Base-by-base conservation (phyloP, 495 filamentous ascomycete species). In the Daldinia vernicosa region DNA sequence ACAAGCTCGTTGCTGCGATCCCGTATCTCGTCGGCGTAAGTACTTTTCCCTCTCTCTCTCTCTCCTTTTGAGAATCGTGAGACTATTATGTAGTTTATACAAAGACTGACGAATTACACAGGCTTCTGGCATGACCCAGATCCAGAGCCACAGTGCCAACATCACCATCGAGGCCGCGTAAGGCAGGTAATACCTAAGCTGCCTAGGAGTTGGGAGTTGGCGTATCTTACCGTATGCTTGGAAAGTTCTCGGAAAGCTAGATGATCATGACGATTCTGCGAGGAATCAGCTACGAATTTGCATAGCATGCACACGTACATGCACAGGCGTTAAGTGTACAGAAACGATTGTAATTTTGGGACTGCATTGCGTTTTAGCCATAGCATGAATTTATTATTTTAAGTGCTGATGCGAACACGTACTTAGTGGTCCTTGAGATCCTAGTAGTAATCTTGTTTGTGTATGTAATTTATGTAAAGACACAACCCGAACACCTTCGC, bases 1-100 rank as follows among this genome's bases (percentile, higher is more conserved):
- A 85, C 72, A 75, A 85, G 11, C 77, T 87, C 19, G 78, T 83
- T 37, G 85, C 81, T 26, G 85, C 72, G 6, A 65, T 77, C 53
- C 75, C 75, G 15, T 77, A 65, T 14, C 75, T 77, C 40, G 75
- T 77, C 61, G 75, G 75, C 43, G 75, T 77, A 53, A 72, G 75
- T 72, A 19, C 22, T 30, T 27, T 33, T 17, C 24, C 24, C 43
- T 17, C 24, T 47, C 1, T 24, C n/a, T n/a, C n/a, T n/a, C n/a
- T 22, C 17, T 47, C 22, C 4, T 47, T 12, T 33, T 1, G 8
- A 2, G 32, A 33, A 33, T 33, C 9, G 2, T 33, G 9, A 33
- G 9, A 33, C 9, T 33, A 33, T 33, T 33, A 0, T 5, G 43
- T 24, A 6, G 22, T 22, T 35, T 2, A 2, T 24, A 52, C 22